phyloP scores from a whole-genome alignment of 768 basidiomycete genomes.

The Lepiota brunneoincarnata region DNA sequence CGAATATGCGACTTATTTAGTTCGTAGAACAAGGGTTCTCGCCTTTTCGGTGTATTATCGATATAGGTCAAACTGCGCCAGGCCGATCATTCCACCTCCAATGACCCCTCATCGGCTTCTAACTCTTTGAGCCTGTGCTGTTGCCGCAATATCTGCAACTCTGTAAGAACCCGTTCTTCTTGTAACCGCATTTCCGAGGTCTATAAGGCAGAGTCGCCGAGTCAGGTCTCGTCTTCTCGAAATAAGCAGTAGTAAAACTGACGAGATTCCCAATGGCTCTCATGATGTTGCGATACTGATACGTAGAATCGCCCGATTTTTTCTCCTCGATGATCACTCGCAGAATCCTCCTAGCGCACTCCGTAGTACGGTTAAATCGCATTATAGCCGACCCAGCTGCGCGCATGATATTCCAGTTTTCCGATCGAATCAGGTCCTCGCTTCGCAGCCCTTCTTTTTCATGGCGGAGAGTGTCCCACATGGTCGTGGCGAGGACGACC shows the following conservation, averaged over 20 bases:
- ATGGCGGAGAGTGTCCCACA: neutral
- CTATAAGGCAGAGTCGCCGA: neutral
- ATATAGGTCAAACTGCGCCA: too few species aligned
- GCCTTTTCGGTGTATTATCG: too few species aligned
- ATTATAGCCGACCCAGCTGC: neutral
- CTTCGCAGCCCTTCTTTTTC: neutral
- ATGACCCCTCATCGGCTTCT: too few species aligned
- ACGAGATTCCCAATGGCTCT: neutral
- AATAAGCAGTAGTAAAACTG: neutral
- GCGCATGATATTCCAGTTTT: conserved; percentile 2
- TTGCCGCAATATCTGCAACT: too few species aligned
- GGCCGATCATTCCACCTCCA: too few species aligned
- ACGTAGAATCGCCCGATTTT: neutral
- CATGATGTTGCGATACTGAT: conserved; percentile 1
- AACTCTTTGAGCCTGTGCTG: too few species aligned
- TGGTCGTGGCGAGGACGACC: conserved; percentile 1
- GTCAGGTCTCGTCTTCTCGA: too few species aligned
- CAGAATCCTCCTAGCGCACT: neutral
- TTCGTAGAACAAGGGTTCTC: too few species aligned
- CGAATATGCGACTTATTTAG: too few species aligned
- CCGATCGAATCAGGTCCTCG: neutral
- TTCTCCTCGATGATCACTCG: neutral
- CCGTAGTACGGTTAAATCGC: neutral
- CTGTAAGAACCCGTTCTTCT: too few species aligned
- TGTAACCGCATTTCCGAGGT: neutral